Percentiles rank a stretch among this genome's conserved stretches.
Conservation (phyloP, 176 grass and related monocot species). For the Aegilops longissima region DNA sequence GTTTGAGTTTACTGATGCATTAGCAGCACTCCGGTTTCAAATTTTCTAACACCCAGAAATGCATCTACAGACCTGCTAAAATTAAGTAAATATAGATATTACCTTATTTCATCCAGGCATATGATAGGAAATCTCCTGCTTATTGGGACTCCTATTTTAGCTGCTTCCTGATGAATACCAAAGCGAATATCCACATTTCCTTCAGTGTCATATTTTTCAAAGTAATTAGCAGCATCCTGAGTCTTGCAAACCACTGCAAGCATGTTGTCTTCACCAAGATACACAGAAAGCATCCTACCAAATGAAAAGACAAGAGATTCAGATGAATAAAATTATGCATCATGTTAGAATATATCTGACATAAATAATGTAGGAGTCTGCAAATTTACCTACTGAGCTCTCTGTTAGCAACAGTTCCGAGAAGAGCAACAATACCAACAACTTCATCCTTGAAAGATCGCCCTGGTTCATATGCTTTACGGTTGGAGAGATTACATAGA, state of each 20-base stretch:
- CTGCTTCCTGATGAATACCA: constrained; percentile 33
- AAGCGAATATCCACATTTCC: constrained; percentile 20
- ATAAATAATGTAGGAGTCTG: neutral
- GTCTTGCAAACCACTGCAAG: constrained; percentile 44
- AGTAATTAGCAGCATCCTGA: neutral
- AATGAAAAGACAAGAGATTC: neutral
- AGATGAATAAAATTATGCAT: neutral
- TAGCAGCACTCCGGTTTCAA: neutral
- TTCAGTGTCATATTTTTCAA: constrained; percentile 29
- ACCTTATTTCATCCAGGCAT: constrained; percentile 31
- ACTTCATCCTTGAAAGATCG: neutral
- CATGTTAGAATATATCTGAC: neutral
- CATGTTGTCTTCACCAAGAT: constrained; percentile 37
- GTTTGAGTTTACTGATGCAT: neutral
- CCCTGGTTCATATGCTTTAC: neutral
- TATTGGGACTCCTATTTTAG: constrained; percentile 23
- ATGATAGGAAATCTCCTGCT: constrained; percentile 21
- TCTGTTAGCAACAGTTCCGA: constrained; percentile 30
- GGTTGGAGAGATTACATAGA: constrained; percentile 10
- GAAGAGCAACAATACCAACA: constrained; percentile 38
- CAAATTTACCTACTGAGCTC: neutral
- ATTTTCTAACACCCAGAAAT: neutral
- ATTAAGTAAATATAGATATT: neutral
- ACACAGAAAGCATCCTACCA: constrained; percentile 40
- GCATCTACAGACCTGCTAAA: neutral